phyloP scores from a whole-genome alignment of 2,329 filamentous ascomycete genomes.

The Cadophora gregata region DNA sequence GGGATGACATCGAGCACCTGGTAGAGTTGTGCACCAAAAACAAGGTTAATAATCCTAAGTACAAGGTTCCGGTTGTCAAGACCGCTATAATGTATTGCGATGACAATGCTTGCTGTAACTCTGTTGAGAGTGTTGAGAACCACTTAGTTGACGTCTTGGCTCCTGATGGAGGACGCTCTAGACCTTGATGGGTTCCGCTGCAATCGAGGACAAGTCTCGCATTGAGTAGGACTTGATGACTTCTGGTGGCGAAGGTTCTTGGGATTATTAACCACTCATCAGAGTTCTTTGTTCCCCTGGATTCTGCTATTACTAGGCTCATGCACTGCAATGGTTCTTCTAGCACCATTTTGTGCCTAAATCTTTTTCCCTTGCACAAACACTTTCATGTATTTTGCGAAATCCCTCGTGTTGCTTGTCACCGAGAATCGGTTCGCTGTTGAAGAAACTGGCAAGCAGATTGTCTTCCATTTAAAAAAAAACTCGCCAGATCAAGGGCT shows the following conservation, averaged over 20 bases:
- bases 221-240: not conserved
- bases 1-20: not conserved
- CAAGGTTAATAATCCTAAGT: not conserved
- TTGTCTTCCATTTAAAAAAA: not conserved
- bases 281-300: not conserved
- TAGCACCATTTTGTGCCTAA: not conserved
- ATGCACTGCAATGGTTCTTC: not conserved
- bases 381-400: not conserved
- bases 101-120: constrained; percentile 4
- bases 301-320: not conserved
- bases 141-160: constrained; percentile 1
- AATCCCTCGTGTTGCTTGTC: not conserved
- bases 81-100: constrained; percentile 7
- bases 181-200: not conserved
- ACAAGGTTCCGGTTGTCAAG: not conserved
- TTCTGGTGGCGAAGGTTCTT: not conserved
- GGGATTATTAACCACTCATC: too few relatives aligned
- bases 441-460: not conserved
- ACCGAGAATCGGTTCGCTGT: not conserved
- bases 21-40: not conserved
- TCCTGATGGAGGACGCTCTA: not conserved
- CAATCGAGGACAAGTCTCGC: not conserved
- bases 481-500: not conserved
- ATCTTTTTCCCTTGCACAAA: not conserved
- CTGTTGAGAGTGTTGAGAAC: constrained; percentile 1